Conservation (phyloP, 23 red algal species). For the Gracilaria gracilis region DNA sequence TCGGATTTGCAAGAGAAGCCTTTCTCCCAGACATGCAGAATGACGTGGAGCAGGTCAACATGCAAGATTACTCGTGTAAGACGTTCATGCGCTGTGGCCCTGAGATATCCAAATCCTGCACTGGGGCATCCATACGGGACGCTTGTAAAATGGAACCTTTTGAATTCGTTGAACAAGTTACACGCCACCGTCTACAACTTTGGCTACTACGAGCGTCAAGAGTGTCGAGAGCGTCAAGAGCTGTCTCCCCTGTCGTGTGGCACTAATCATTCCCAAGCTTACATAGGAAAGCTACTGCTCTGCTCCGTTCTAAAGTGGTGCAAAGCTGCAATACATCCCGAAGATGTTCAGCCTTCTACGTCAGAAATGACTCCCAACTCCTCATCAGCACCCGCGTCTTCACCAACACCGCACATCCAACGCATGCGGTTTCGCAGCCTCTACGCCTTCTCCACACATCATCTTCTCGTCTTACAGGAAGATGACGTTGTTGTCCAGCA, state of each 20-base stretch:
- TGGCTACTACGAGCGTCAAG: too few species aligned
- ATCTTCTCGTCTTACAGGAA: conserved; percentile 30
- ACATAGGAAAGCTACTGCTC: not conserved
- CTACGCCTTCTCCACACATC: conserved; percentile 3
- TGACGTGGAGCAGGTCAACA: too few species aligned
- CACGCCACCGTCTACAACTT: too few species aligned
- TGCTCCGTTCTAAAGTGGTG: not conserved
- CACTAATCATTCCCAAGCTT: not conserved
- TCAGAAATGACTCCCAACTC: not conserved
- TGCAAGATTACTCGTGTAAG: too few species aligned
- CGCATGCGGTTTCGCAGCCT: not conserved
- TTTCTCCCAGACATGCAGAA: too few species aligned
- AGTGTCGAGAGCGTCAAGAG: not conserved
- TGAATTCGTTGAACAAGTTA: too few species aligned
- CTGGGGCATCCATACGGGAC: too few species aligned
- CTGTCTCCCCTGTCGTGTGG: not conserved
- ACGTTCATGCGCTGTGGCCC: too few species aligned
- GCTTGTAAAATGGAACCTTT: too few species aligned
- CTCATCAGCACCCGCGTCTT: not conserved
- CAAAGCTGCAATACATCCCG: not conserved
- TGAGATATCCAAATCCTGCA: too few species aligned
- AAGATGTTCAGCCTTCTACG: not conserved
- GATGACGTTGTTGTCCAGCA: conserved; percentile 2
- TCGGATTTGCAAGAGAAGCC: too few species aligned
- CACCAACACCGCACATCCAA: not conserved